Conservation (phyloP, 208 protist genomes). For the Leptomonas pyrrhocoris region DNA sequence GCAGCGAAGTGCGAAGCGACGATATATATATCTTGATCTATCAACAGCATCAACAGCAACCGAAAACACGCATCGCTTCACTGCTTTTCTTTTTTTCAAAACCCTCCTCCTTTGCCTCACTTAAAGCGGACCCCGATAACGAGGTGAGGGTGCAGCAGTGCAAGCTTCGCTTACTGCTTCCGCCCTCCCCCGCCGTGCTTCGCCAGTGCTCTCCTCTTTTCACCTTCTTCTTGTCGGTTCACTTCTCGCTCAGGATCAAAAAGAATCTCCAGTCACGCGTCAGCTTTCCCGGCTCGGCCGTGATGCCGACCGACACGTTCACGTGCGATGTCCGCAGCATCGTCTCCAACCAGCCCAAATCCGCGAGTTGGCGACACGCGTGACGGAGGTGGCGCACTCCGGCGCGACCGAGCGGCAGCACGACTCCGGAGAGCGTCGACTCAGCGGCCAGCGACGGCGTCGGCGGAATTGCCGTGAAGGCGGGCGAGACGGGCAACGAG, state of each 20-base stretch:
- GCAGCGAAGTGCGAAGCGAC: no score
- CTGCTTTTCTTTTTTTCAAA: no score
- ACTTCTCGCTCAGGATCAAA: slow-evolving; percentile 41
- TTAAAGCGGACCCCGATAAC: no score
- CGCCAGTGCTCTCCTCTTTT: neutral
- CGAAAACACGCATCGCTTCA: no score
- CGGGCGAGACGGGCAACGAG: neutral
- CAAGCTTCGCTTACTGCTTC: slow-evolving; percentile 17
- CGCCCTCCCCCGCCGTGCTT: neutral
- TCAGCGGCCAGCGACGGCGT: slow-evolving; percentile 1
- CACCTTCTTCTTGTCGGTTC: neutral
- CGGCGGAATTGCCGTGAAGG: neutral
- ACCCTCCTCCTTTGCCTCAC: no score
- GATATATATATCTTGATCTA: no score
- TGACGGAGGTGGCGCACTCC: slow-evolving; percentile 14
- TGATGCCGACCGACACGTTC: slow-evolving; percentile 62
- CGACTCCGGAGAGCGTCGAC: neutral
- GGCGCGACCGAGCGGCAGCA: slow-evolving; percentile 14
- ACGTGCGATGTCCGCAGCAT: slow-evolving; percentile 43
- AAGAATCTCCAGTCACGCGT: slow-evolving; percentile 44
- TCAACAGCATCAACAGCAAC: no score
- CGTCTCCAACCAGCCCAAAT: slow-evolving; percentile 38
- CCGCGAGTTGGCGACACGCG: slow-evolving; percentile 14
- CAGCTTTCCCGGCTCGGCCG: slow-evolving; percentile 14
- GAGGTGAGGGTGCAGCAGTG: no score